A percentile compares a stretch with the other conserved stretches of the same genome.
Conservation (phyloP, 768 basidiomycete genomes). For the Psilocybe subaeruginosa region DNA sequence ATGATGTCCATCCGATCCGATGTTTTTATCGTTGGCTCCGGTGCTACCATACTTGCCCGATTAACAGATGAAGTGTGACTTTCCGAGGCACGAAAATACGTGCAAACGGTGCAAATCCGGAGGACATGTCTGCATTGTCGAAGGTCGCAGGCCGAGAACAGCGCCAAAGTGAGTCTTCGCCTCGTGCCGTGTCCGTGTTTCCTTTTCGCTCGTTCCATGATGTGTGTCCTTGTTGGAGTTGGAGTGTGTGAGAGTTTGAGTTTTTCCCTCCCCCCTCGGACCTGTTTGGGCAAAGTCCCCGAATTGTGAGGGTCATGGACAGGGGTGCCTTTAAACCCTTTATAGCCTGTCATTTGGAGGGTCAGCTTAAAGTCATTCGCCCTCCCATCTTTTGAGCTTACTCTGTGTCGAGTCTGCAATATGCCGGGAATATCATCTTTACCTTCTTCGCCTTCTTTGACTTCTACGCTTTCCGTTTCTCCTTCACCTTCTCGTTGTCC, state of each 20-base stretch:
- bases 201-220: constrained; percentile 20
- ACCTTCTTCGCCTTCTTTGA: constrained; percentile 16
- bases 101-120: constrained; percentile 77
- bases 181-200: constrained; percentile 16
- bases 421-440: constrained; percentile 8
- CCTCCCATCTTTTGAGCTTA: background rate
- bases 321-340: constrained; percentile 14
- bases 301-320: constrained; percentile 4
- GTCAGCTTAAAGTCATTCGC: constrained; percentile 4
- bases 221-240: constrained; percentile 11
- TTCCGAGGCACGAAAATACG: constrained; percentile 71
- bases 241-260: background rate
- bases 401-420: background rate
- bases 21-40: constrained; percentile 8
- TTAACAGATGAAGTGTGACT: constrained; percentile 85
- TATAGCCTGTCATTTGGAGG: constrained; percentile 11
- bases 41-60: constrained; percentile 12
- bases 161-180: constrained; percentile 75
- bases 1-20: constrained; percentile 5
- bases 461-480: constrained; percentile 21
- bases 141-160: constrained; percentile 77
- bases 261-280: background rate
- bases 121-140: constrained; percentile 81
- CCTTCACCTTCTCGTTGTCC: constrained; percentile 27
- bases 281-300: constrained; percentile 6